phyloP scores from a whole-genome alignment of 208 protist genomes.

The Acanthamoeba castellanii region DNA sequence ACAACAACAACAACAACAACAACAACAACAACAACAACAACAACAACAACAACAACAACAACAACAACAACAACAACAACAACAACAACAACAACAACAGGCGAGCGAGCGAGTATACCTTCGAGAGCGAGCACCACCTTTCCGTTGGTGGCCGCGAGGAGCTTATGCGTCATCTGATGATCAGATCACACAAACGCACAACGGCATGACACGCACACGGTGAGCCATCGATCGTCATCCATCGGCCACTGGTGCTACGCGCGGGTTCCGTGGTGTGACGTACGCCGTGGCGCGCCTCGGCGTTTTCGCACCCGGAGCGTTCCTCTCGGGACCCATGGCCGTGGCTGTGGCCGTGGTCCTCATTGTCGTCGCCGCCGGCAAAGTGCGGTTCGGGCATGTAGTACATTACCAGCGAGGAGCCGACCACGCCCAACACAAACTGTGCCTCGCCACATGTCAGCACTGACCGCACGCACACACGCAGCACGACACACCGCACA shows the following conservation, averaged over 20 bases:
- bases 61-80: no score
- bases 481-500: background rate
- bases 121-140: conserved; percentile 55
- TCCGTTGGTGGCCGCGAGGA: conserved; percentile 28
- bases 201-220: background rate
- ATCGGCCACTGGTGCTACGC: no score
- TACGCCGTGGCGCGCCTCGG: no score
- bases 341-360: background rate
- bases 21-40: no score
- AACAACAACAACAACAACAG: background rate
- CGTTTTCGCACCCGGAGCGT: no score
- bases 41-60: no score
- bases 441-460: background rate
- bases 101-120: background rate
- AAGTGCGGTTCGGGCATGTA: conserved; percentile 73
- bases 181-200: no score
- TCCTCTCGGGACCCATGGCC: background rate
- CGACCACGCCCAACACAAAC: conserved; percentile 77
- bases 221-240: background rate
- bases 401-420: conserved; percentile 74
- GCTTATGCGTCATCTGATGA: background rate
- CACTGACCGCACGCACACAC: background rate
- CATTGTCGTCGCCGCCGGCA: conserved; percentile 22
- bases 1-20: no score
- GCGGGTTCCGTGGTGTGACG: background rate